Conservation (phyloP, 2,329 filamentous ascomycete species). For the Hymenoscyphus salicellus region DNA sequence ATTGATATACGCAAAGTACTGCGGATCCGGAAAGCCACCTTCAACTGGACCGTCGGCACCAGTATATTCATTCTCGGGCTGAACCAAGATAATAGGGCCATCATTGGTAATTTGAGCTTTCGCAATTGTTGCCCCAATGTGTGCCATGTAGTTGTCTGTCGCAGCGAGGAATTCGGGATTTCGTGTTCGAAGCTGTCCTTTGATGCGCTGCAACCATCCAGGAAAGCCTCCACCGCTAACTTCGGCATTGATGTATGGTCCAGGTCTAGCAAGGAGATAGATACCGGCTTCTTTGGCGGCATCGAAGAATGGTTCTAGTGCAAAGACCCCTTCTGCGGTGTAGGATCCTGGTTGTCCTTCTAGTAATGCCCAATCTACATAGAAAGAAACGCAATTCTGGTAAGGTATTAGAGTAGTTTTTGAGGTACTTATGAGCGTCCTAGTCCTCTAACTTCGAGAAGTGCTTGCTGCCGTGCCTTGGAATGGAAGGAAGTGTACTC, state of each 20-base stretch:
- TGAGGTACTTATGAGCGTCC: not conserved
- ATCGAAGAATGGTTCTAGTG: constrained; percentile 70
- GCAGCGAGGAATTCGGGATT: constrained; percentile 61
- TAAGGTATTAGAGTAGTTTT: not conserved
- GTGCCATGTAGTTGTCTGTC: constrained; percentile 58
- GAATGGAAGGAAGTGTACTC: not conserved
- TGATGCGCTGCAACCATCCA: constrained; percentile 72
- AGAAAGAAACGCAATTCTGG: constrained; percentile 72
- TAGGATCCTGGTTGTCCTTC: constrained; percentile 72
- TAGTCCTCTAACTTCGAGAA: no score
- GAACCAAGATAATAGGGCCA: constrained; percentile 73
- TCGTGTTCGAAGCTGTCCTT: constrained; percentile 60
- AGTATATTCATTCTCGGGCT: constrained; percentile 81
- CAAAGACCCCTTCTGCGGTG: constrained; percentile 68
- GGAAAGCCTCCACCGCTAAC: constrained; percentile 74
- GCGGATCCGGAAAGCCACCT: constrained; percentile 58
- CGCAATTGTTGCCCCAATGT: constrained; percentile 65
- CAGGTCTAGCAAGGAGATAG: constrained; percentile 63
- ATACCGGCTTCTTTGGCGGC: constrained; percentile 71
- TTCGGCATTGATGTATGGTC: constrained; percentile 72
- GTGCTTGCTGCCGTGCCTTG: no score
- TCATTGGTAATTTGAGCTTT: constrained; percentile 78
- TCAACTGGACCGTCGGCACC: constrained; percentile 45
- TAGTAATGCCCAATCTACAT: constrained; percentile 73
- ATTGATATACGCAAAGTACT: constrained; percentile 69